These are phyloP conservation scores for Melanogaster broomeanus DNA, from an alignment of 768 basidiomycete genomes.

Conservation along the genomic window DNA sequence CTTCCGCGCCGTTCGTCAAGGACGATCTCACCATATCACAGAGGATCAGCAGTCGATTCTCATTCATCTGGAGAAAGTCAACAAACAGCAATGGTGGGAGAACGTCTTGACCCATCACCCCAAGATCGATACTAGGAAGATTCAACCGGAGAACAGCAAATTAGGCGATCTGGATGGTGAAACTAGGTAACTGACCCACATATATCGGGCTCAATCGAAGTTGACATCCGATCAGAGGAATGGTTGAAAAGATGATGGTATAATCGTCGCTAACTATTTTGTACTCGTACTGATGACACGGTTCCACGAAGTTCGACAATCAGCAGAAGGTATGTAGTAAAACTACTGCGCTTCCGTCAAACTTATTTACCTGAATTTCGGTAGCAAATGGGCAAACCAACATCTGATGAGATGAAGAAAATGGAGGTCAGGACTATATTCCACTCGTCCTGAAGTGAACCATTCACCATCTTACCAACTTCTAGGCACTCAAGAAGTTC, in stretches of 20 bases:
- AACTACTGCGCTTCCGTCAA: background rate
- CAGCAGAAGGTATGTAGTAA: conserved; percentile 40
- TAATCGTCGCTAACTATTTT: conserved; percentile 23
- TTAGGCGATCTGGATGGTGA: conserved; percentile 95
- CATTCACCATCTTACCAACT: background rate
- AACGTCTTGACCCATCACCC: conserved; percentile 94
- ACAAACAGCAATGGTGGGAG: conserved; percentile 95
- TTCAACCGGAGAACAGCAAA: conserved; percentile 93
- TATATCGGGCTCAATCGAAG: conserved; percentile 1
- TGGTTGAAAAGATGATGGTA: conserved; percentile 99
- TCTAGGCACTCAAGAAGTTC: conserved; percentile 83
- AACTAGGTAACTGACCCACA: conserved; percentile 63
- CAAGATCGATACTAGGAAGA: conserved; percentile 95
- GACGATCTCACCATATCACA: conserved; percentile 32
- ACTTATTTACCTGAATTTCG: conserved; percentile 1
- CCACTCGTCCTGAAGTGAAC: background rate
- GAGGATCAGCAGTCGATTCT: conserved; percentile 76
- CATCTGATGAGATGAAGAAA: conserved; percentile 93
- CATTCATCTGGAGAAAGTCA: conserved; percentile 85
- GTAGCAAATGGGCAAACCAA: conserved; percentile 94
- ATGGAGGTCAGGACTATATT: conserved; percentile 59
- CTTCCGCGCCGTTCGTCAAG: background rate
- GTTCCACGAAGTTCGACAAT: conserved; percentile 41
- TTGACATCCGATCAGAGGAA: conserved; percentile 55
- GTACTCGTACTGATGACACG: conserved; percentile 8